These are phyloP conservation scores for Auriscalpium microsporum DNA, from an alignment of 768 basidiomycete genomes.

Conservation along the genomic window DNA sequence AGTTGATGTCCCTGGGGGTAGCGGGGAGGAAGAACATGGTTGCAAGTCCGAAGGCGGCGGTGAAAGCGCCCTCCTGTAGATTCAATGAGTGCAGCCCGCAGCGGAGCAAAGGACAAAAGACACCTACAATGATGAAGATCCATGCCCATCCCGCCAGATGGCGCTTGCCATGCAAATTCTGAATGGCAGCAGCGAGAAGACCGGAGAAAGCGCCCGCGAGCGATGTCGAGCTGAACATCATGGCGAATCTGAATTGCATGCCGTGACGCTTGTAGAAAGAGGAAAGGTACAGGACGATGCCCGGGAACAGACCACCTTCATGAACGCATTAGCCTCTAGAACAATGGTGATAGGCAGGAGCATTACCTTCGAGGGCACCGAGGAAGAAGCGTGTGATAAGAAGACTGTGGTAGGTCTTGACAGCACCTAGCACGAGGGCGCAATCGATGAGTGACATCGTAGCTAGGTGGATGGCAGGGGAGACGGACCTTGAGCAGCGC, in stretches of 20 bases:
- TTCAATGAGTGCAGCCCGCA: not conserved
- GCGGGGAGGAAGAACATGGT: slow-evolving; percentile 43
- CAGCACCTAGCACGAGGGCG: slow-evolving; percentile 29
- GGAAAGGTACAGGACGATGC: slow-evolving; percentile 20
- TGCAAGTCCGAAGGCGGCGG: slow-evolving; percentile 44
- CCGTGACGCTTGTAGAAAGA: slow-evolving; percentile 21
- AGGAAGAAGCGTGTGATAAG: slow-evolving; percentile 38
- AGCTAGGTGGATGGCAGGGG: not conserved
- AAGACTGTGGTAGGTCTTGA: slow-evolving; percentile 43
- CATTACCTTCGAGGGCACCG: slow-evolving; percentile 51
- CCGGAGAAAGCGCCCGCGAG: slow-evolving; percentile 58
- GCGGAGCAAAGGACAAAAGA: not conserved
- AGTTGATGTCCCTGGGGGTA: slow-evolving; percentile 35
- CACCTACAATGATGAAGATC: slow-evolving; percentile 51
- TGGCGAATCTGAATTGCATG: slow-evolving; percentile 26
- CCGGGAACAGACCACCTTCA: slow-evolving; percentile 37
- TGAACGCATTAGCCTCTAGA: not conserved
- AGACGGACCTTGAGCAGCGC: slow-evolving; percentile 46
- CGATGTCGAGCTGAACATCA: slow-evolving; percentile 37
- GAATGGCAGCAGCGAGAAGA: slow-evolving; percentile 51
- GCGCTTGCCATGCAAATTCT: slow-evolving; percentile 45
- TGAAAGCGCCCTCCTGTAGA: slow-evolving; percentile 50
- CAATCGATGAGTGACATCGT: not conserved
- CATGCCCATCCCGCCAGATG: slow-evolving; percentile 56
- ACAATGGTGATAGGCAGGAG: not conserved